A percentile compares a stretch with the other conserved stretches of the same genome.
phyloP scores from a whole-genome alignment of 2,329 filamentous ascomycete genomes.

The Botryotinia narcissicola region DNA sequence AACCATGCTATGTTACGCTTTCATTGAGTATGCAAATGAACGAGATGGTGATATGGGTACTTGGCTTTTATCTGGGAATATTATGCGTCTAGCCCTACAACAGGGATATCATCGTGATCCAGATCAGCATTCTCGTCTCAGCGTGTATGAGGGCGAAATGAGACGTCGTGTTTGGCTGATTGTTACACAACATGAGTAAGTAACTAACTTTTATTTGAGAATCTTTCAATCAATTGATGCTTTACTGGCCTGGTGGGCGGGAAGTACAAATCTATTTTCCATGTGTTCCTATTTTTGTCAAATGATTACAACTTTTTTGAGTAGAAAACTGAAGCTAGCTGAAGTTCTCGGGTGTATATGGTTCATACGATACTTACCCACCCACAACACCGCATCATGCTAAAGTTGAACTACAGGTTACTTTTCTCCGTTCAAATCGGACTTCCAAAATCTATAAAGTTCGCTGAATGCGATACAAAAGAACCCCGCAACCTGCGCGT shows the following conservation, averaged over 20 bases:
- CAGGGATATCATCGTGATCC: conserved; percentile 60
- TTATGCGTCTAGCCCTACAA: conserved; percentile 54
- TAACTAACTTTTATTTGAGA: neutral
- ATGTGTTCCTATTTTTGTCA: neutral
- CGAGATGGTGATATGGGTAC: conserved; percentile 54
- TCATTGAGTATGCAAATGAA: conserved; percentile 41
- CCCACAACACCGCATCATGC: neutral
- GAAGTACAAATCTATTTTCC: neutral
- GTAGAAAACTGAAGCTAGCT: neutral
- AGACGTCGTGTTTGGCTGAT: conserved; percentile 57
- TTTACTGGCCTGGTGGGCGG: neutral
- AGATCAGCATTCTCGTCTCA: conserved; percentile 48
- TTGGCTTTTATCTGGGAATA: conserved; percentile 51
- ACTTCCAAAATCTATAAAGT: conserved; percentile 62
- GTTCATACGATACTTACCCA: neutral
- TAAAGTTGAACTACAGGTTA: conserved; percentile 36
- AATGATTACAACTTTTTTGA: neutral
- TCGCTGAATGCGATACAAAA: conserved; percentile 61
- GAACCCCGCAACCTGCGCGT: conserved; percentile 63
- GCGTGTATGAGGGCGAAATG: conserved; percentile 59
- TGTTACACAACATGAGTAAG: conserved; percentile 53
- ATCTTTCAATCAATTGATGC: neutral
- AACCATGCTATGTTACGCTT: conserved; percentile 50
- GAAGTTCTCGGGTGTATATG: neutral
- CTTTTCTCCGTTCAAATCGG: conserved; percentile 66